A percentile compares a stretch with the other conserved stretches of the same genome.
These are phyloP conservation scores for Cladobotryum protrusum DNA, from an alignment of 2,329 filamentous ascomycete genomes.

Conservation along the genomic window DNA sequence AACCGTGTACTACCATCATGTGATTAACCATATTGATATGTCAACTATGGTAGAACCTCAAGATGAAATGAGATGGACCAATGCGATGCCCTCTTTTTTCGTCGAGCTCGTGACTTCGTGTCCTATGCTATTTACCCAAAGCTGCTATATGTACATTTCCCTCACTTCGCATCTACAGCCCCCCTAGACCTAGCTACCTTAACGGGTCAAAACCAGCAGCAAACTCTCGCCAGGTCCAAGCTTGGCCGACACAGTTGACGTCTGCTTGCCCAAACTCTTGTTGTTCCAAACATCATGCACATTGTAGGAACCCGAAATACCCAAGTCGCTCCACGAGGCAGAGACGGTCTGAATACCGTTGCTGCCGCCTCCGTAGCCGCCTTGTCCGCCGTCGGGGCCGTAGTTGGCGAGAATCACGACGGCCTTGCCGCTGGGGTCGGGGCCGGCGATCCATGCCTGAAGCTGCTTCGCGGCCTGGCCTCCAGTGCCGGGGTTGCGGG, in stretches of 20 bases:
- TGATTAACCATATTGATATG: too few species aligned
- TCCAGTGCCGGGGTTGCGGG: constrained; percentile 15
- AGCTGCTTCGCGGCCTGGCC: constrained; percentile 15
- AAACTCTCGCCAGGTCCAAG: constrained; percentile 11
- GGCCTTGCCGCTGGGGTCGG: constrained; percentile 10
- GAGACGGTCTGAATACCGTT: constrained; percentile 10
- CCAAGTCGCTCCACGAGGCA: constrained; percentile 14
- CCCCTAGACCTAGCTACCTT: too few species aligned
- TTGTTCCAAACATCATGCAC: constrained; percentile 14
- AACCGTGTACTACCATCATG: too few species aligned
- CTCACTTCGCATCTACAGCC: too few species aligned
- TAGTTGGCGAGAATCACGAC: constrained; percentile 17
- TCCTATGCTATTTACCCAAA: too few species aligned
- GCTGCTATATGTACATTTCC: too few species aligned
- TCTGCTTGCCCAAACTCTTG: constrained; percentile 9
- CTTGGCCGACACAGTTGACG: constrained; percentile 1
- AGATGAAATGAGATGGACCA: too few species aligned
- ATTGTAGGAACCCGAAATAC: constrained; percentile 8
- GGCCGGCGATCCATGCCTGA: constrained; percentile 17
- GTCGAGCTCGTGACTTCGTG: too few species aligned
- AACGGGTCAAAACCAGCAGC: constrained; percentile 8
- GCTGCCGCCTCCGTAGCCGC: constrained; percentile 11
- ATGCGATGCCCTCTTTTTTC: too few species aligned
- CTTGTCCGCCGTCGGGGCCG: constrained; percentile 15
- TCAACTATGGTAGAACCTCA: too few species aligned